Evolutionary conservation across 2,329 filamentous ascomycete genomes (phyloP).

Genomic region (Aureobasidium sp.): DNA sequence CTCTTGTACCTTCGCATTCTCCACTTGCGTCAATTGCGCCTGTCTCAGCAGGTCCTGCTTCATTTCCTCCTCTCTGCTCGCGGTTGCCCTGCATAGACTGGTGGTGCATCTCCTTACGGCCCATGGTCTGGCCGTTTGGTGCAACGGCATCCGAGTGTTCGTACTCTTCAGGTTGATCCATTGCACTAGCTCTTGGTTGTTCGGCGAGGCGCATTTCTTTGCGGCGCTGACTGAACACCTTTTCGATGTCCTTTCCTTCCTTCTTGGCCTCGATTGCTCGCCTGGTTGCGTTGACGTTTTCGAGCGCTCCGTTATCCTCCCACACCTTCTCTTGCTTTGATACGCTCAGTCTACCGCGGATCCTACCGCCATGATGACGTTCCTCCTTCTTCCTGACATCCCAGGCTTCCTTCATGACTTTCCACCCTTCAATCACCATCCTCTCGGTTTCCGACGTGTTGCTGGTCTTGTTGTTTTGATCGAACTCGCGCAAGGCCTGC

Average conservation of each 20-base stretch:
- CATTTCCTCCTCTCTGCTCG: not conserved
- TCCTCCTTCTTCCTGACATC: slow-evolving; percentile 18
- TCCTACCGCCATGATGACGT: slow-evolving; percentile 16
- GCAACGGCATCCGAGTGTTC: not conserved
- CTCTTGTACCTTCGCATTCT: not conserved
- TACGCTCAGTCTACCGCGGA: slow-evolving; percentile 18
- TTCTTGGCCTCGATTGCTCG: slow-evolving; percentile 20
- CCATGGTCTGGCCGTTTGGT: slow-evolving; percentile 2
- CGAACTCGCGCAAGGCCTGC: slow-evolving; percentile 15
- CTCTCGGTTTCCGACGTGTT: slow-evolving; percentile 15
- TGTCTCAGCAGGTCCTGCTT: not conserved
- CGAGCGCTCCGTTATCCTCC: slow-evolving; percentile 26
- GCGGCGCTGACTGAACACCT: slow-evolving; percentile 20
- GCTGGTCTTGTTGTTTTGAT: slow-evolving; percentile 13
- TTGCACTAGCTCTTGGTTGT: slow-evolving; percentile 20
- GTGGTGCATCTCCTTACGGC: not conserved
- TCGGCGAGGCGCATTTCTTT: slow-evolving; percentile 21
- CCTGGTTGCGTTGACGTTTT: slow-evolving; percentile 24
- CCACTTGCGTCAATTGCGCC: slow-evolving; percentile 6
- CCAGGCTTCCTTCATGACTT: slow-evolving; percentile 26
- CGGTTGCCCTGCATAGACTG: slow-evolving; percentile 1
- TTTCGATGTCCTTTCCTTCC: slow-evolving; percentile 21
- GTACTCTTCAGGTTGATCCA: slow-evolving; percentile 17
- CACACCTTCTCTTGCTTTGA: slow-evolving; percentile 20
- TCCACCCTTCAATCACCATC: slow-evolving; percentile 23